phyloP scores from a whole-genome alignment of 768 basidiomycete species.

The Baorangia bicolor region DNA sequence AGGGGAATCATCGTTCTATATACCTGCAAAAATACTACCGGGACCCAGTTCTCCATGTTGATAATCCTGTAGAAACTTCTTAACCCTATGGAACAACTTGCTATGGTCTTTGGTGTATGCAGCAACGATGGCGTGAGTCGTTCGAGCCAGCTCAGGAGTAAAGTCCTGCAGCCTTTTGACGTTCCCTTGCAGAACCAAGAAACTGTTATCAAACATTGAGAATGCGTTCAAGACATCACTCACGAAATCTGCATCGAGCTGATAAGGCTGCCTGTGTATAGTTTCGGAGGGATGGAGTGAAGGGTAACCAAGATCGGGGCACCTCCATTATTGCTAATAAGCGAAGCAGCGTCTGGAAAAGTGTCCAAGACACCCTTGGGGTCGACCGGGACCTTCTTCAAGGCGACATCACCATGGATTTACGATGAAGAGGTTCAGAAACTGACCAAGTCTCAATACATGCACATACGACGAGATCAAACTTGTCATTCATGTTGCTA shows the following conservation, averaged over 20 bases:
- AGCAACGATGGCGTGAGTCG: not conserved
- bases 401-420: not conserved
- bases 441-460: too few relatives aligned
- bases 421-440: not conserved
- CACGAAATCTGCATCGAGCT: not conserved
- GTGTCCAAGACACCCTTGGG: not conserved
- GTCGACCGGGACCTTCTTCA: not conserved
- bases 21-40: too few relatives aligned
- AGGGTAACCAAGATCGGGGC: not conserved
- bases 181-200: not conserved
- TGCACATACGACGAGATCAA: not conserved
- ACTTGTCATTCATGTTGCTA: not conserved
- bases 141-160: not conserved
- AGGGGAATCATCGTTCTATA: too few relatives aligned
- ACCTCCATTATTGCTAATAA: not conserved
- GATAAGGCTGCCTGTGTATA: not conserved
- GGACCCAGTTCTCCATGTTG: not conserved
- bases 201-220: not conserved
- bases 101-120: not conserved
- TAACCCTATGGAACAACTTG: not conserved
- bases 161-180: not conserved
- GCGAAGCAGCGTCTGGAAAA: not conserved
- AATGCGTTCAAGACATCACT: not conserved
- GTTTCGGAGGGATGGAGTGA: not conserved
- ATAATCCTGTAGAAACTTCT: not conserved